Percentiles rank a stretch among this genome's conserved stretches.
phyloP scores from a whole-genome alignment of 768 basidiomycete genomes.

The Hemileccinum rubropunctum region DNA sequence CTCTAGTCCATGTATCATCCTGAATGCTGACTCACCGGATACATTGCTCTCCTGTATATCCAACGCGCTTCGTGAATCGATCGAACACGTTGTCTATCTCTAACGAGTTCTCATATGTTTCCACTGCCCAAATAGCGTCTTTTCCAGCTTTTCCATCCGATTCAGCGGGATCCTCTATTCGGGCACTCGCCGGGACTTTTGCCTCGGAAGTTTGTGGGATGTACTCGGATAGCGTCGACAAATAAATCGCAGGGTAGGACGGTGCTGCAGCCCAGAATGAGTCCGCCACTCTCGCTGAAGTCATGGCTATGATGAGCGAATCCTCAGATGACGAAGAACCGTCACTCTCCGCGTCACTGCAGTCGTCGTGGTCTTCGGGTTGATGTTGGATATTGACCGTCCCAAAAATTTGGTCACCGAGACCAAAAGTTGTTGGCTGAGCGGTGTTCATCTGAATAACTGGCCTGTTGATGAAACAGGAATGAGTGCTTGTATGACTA shows the following conservation, averaged over 20 bases:
- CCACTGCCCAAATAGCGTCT: slow-evolving; percentile 58
- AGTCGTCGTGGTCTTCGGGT: slow-evolving; percentile 17
- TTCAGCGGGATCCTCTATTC: slow-evolving; percentile 42
- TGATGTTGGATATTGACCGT: slow-evolving; percentile 18
- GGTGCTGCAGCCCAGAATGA: slow-evolving; percentile 70
- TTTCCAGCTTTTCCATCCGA: slow-evolving; percentile 42
- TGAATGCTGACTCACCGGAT: slow-evolving; percentile 54
- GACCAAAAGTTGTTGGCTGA: slow-evolving; percentile 42
- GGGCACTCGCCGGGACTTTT: slow-evolving; percentile 39
- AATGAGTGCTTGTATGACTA: slow-evolving; percentile 1
- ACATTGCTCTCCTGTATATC: slow-evolving; percentile 76
- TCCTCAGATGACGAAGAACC: slow-evolving; percentile 40
- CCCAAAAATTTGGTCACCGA: slow-evolving; percentile 71
- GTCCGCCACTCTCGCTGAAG: slow-evolving; percentile 50
- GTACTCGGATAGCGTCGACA: slow-evolving; percentile 75
- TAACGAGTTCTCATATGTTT: slow-evolving; percentile 79
- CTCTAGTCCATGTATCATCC: neutral
- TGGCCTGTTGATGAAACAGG: neutral
- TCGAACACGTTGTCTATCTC: slow-evolving; percentile 85
- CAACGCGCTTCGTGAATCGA: slow-evolving; percentile 72
- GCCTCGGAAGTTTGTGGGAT: slow-evolving; percentile 54
- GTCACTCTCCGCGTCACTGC: slow-evolving; percentile 37
- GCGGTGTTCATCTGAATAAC: slow-evolving; percentile 24
- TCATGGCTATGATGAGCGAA: slow-evolving; percentile 56
- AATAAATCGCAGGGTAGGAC: slow-evolving; percentile 63